Percentiles rank a stretch among this genome's conserved stretches.
Conservation (phyloP, 768 basidiomycete species). For the Tricholoma matsutake region DNA sequence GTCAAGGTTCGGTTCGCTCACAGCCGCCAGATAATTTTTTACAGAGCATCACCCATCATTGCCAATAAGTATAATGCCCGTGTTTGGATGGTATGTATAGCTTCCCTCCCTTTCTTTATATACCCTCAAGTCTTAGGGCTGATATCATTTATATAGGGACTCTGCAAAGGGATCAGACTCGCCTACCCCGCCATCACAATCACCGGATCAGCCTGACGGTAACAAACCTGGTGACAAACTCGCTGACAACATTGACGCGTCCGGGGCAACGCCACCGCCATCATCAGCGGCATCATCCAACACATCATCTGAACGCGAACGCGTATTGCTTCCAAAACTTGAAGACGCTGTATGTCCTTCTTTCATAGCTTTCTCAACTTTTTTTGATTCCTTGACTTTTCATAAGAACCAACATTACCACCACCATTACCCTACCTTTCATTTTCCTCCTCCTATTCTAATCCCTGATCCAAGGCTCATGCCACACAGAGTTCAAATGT, state of each 20-base stretch:
- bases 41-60: neutral
- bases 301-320: conserved; percentile 8
- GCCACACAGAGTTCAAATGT: conserved; percentile 48
- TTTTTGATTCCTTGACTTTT: too few species aligned
- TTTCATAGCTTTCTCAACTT: neutral
- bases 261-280: conserved; percentile 2
- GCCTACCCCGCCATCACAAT: neutral
- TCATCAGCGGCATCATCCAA: conserved; percentile 6
- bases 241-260: conserved; percentile 7
- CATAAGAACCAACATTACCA: neutral
- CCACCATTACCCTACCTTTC: conserved; percentile 5
- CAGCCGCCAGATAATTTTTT: too few species aligned
- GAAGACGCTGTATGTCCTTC: neutral
- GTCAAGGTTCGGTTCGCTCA: too few species aligned
- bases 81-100: conserved; percentile 30
- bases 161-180: neutral
- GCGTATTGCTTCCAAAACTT: conserved; percentile 13
- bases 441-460: conserved; percentile 16
- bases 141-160: too few species aligned
- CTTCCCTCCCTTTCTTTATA: conserved; percentile 23
- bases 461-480: conserved; percentile 30
- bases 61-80: conserved; percentile 29
- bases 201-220: neutral
- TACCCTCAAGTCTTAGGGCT: conserved; percentile 26
- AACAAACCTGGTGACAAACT: neutral